A percentile compares a stretch with the other conserved stretches of the same genome.
Conservation (phyloP, 2,329 filamentous ascomycete genomes). For the Aspergillus sp. region DNA sequence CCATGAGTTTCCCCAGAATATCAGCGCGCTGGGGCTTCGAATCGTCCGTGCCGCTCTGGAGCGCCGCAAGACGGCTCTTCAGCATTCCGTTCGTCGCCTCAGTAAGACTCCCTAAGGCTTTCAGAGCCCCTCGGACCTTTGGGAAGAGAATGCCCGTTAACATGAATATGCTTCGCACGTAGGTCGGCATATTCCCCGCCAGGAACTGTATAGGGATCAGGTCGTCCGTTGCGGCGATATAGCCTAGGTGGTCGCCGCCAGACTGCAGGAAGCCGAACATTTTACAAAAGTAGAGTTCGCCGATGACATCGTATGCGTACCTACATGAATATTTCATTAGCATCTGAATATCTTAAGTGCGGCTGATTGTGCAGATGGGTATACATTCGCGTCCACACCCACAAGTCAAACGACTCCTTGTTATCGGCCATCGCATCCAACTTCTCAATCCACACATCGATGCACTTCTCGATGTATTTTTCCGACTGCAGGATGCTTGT, state of each 20-base stretch:
- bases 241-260: constrained; percentile 39
- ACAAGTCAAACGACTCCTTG: constrained; percentile 21
- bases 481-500: constrained; percentile 28
- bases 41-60: constrained; percentile 1
- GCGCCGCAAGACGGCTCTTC: constrained; percentile 20
- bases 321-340: constrained; percentile 12
- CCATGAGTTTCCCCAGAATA: constrained; percentile 29
- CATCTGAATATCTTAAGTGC: background rate
- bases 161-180: constrained; percentile 29
- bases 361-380: no score
- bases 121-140: constrained; percentile 24
- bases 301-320: constrained; percentile 47
- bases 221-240: constrained; percentile 37
- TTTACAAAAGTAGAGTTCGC: constrained; percentile 41
- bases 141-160: constrained; percentile 24
- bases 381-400: constrained; percentile 27
- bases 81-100: constrained; percentile 25
- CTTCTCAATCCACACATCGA: constrained; percentile 19
- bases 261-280: constrained; percentile 45
- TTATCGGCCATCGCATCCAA: constrained; percentile 17
- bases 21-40: constrained; percentile 23
- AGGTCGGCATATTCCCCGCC: constrained; percentile 29
- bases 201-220: constrained; percentile 32
- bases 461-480: constrained; percentile 25
- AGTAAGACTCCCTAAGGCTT: constrained; percentile 26